Conservation (phyloP, 1,284 basidiomycete species). For the Tilletia caries region DNA sequence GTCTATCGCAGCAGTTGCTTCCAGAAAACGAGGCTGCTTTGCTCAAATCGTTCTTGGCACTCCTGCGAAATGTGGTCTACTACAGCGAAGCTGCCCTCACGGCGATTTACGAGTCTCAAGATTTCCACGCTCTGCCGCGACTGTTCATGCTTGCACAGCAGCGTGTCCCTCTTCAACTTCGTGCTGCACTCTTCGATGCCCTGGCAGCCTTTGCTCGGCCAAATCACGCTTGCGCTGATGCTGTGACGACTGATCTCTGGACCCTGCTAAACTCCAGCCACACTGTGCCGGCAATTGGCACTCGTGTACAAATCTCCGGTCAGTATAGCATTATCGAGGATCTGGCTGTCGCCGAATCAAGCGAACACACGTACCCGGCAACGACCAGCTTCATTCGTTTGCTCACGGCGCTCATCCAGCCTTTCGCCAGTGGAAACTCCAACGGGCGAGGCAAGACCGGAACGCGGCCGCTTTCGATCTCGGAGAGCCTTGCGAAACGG, state of each 20-base stretch:
- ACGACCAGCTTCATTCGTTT: slow-evolving; percentile 83
- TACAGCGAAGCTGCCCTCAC: slow-evolving; percentile 75
- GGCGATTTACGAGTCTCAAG: slow-evolving; percentile 72
- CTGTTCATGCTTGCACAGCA: slow-evolving; percentile 57
- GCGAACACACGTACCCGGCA: slow-evolving; percentile 73
- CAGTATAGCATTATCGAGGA: slow-evolving; percentile 58
- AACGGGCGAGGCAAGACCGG: background rate
- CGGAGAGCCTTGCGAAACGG: background rate
- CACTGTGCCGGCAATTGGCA: slow-evolving; percentile 57
- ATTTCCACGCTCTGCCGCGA: slow-evolving; percentile 70
- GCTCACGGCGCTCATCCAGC: slow-evolving; percentile 65
- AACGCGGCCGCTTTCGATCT: background rate
- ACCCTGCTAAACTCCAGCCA: slow-evolving; percentile 74
- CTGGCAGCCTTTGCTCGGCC: slow-evolving; percentile 74
- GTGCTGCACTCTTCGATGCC: slow-evolving; percentile 78
- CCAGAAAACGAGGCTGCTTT: slow-evolving; percentile 73
- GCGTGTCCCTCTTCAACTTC: slow-evolving; percentile 73
- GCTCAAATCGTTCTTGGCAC: slow-evolving; percentile 73
- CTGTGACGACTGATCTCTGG: slow-evolving; percentile 79
- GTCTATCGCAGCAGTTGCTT: slow-evolving; percentile 54
- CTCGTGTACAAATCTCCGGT: slow-evolving; percentile 19
- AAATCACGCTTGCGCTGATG: slow-evolving; percentile 65
- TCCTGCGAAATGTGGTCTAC: slow-evolving; percentile 74
- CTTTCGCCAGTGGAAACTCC: background rate
- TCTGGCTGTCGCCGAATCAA: slow-evolving; percentile 78